Evolutionary conservation across 495 filamentous ascomycete genomes (phyloP).

Genomic region (Lentithecium fluviatile): DNA sequence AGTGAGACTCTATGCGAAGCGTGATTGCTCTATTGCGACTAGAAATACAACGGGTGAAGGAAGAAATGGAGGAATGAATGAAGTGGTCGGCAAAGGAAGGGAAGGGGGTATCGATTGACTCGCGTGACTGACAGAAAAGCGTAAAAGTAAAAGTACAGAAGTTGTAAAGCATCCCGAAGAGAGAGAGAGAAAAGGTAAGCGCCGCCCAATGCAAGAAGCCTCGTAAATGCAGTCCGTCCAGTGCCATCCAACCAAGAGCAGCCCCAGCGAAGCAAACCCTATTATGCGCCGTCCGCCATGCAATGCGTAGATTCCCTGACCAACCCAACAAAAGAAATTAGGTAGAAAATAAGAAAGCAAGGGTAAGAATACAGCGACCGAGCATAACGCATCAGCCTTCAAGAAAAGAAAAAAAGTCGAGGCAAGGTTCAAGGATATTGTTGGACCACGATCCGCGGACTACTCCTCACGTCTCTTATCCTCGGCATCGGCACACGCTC

Average conservation of each 20-base stretch:
- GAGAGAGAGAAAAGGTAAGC: not conserved
- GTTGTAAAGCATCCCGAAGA: not conserved
- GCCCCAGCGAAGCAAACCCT: not conserved
- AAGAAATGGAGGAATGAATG: no score
- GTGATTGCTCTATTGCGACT: no score
- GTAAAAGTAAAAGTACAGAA: not conserved
- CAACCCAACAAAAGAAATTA: not conserved
- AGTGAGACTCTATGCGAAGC: no score
- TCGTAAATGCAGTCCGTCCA: not conserved
- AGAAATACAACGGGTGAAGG: no score
- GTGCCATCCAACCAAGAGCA: not conserved
- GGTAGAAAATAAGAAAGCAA: not conserved
- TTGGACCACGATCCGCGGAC: conserved; percentile 22
- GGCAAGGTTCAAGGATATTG: not conserved
- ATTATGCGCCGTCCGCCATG: not conserved
- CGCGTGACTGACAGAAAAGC: no score
- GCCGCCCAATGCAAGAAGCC: not conserved
- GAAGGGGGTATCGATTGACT: no score
- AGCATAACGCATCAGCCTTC: no score
- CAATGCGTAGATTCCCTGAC: not conserved
- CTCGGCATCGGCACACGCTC: not conserved
- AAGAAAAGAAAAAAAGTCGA: not conserved
- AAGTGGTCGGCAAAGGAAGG: no score
- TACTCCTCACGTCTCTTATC: conserved; percentile 24
- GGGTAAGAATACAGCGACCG: not conserved